phyloP scores from a whole-genome alignment of 202 grass and related monocot species.

The Cymbopogon flexuosus region DNA sequence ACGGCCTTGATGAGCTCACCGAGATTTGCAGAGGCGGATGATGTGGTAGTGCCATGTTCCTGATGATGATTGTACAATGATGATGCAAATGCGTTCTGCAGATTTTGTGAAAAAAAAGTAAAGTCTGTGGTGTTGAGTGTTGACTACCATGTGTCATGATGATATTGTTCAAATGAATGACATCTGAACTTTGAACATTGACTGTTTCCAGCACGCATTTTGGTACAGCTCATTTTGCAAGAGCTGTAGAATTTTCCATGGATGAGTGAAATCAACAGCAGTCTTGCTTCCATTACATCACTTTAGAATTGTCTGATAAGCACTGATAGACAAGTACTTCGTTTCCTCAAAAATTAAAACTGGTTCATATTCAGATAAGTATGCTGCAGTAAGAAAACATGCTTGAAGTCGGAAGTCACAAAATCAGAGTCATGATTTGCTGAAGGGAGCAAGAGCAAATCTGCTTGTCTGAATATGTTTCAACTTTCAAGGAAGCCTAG shows the following conservation, averaged over 20 bases:
- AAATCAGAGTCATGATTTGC: background rate
- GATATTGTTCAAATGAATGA: conserved; percentile 43
- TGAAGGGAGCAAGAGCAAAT: background rate
- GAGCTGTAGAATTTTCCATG: background rate
- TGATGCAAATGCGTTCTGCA: conserved; percentile 15
- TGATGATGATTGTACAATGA: conserved; percentile 38
- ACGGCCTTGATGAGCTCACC: conserved; percentile 42
- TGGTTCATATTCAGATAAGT: background rate
- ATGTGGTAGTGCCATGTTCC: background rate
- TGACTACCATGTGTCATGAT: conserved; percentile 30
- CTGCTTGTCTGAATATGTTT: background rate
- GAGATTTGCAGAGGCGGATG: conserved; percentile 44
- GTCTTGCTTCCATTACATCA: background rate
- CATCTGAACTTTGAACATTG: conserved; percentile 17
- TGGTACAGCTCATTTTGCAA: background rate
- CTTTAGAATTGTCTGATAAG: background rate
- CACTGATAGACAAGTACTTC: background rate
- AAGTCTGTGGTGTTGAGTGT: conserved; percentile 4
- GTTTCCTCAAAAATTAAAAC: background rate
- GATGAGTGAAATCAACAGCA: background rate
- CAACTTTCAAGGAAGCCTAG: background rate
- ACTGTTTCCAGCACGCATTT: background rate
- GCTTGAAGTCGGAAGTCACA: background rate
- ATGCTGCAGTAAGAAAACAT: background rate
- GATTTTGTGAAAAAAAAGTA: conserved; percentile 19